These are phyloP conservation scores for Leccinum pachyderme DNA, from an alignment of 1,284 basidiomycete species.

Conservation along the genomic window DNA sequence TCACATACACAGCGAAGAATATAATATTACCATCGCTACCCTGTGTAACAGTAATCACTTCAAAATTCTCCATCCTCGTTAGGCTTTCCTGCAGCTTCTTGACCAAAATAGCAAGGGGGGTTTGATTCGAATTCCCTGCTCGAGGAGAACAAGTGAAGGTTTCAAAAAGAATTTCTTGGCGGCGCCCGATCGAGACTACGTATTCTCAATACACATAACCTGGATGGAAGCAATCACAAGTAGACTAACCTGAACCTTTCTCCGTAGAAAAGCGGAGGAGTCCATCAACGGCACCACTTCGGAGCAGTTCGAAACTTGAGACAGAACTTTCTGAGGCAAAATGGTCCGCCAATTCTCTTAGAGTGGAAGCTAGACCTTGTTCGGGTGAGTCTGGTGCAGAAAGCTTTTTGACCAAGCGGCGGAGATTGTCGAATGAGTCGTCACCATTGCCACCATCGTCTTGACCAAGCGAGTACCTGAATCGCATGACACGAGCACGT, in stretches of 20 bases:
- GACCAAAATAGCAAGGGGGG: slow-evolving; percentile 78
- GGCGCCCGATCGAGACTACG: slow-evolving; percentile 53
- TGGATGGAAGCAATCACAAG: slow-evolving; percentile 1
- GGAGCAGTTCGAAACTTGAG: slow-evolving; percentile 94
- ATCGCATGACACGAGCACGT: slow-evolving; percentile 80
- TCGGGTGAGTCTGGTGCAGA: slow-evolving; percentile 56
- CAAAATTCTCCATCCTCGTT: slow-evolving; percentile 91
- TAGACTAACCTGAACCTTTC: slow-evolving; percentile 37
- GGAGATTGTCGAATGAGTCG: slow-evolving; percentile 63
- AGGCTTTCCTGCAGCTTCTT: slow-evolving; percentile 94
- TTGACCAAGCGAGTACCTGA: slow-evolving; percentile 68
- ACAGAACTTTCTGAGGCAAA: slow-evolving; percentile 83
- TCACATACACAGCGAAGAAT: slow-evolving; percentile 2
- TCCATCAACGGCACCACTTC: slow-evolving; percentile 90
- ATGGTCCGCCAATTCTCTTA: slow-evolving; percentile 73
- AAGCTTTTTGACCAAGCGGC: slow-evolving; percentile 63
- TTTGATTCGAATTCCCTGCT: slow-evolving; percentile 43
- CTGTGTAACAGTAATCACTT: slow-evolving; percentile 84
- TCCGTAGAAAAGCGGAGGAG: slow-evolving; percentile 82
- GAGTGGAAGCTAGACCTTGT: slow-evolving; percentile 59
- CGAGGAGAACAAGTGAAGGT: slow-evolving; percentile 63
- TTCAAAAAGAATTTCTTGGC: slow-evolving; percentile 75
- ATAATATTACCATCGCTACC: slow-evolving; percentile 60
- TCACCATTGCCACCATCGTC: slow-evolving; percentile 62
- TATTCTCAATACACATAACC: slow-evolving; percentile 11